A percentile compares a stretch with the other conserved stretches of the same genome.
Evolutionary conservation across 139 green algal genomes (phyloP).

Genomic region (Chlorella sorokiniana): DNA sequence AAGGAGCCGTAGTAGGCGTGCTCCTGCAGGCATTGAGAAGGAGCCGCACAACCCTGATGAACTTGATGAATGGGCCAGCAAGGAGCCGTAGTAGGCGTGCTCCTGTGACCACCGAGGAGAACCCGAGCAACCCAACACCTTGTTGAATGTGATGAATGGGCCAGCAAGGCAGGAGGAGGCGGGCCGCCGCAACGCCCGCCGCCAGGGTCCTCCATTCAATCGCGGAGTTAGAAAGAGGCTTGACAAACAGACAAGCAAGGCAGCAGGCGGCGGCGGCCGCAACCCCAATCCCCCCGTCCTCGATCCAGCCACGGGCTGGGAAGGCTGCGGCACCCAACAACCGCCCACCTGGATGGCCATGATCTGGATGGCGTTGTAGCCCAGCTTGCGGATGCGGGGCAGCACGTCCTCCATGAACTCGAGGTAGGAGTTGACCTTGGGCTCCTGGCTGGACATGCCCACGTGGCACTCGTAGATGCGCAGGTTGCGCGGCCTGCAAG

Average conservation of each 20-base stretch:
- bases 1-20: slow-evolving; percentile 93
- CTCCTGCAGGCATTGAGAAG: slow-evolving; percentile 68
- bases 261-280: too few species aligned
- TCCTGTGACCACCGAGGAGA: slow-evolving; percentile 66
- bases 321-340: background rate
- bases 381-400: slow-evolving; percentile 87
- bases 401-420: slow-evolving; percentile 94
- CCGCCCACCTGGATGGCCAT: slow-evolving; percentile 83
- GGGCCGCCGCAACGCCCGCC: too few species aligned
- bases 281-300: too few species aligned
- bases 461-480: slow-evolving; percentile 99
- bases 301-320: background rate
- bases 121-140: too few species aligned
- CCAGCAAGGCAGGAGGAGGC: too few species aligned
- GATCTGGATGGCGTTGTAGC: slow-evolving; percentile 99
- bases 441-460: slow-evolving; percentile 89
- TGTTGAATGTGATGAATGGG: too few species aligned
- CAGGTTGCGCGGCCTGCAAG: slow-evolving; percentile 73
- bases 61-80: too few species aligned
- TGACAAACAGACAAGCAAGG: too few species aligned
- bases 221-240: too few species aligned
- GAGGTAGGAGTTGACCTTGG: slow-evolving; percentile 89
- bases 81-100: slow-evolving; percentile 91
- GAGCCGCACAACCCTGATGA: too few species aligned
- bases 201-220: too few species aligned